Base-by-base conservation (phyloP, 1,139 yeast species). In the Geotrichum cucujoidarum region DNA sequence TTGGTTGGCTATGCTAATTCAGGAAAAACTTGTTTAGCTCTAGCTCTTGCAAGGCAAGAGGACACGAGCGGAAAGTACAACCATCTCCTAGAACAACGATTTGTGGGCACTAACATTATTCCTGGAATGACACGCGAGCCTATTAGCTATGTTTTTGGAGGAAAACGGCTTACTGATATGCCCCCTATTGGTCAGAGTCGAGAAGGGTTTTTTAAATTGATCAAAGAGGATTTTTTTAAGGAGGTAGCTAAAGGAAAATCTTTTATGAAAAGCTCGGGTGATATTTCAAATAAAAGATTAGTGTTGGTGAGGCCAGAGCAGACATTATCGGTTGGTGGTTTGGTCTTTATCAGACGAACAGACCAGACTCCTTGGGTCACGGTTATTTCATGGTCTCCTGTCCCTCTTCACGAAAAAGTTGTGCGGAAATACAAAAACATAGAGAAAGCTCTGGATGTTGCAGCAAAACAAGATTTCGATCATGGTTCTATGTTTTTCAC, bases 21-120 rank as follows among this genome's bases (percentile, higher is more conserved):
- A 14, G 97, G 97, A 0, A 88, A 88, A 62, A 80, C 94, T 1
- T 72, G 83, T 0, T 60, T 88, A 25, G 72, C 83, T 2, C 77
- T 74, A 55, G 61, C 77, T n/a, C 57, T 82, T 29, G 56, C 78
- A 14, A 66, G 67, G 43, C 46, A 61, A 8, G 61, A 62, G 29
- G 60, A 60, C 44, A 46, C 45, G 41, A 29, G 34, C 30, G n/a
- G 48, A 50, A 32, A 25, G 13, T 30, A 42, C 27, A 41, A 41
- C 1, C 21, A 40, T 5, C 40, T 45, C 16, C 44, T 51, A 22
- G 33, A 37, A 37, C 56, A 65, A 40, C 49, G 48, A n/a, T 22
- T 51, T 42, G 31, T 58, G 37, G 56, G 52, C 18, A 37, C 73
- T 2, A 74, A 79, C 1, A 66, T 68, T 48, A 60, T 78, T 48